phyloP scores from a whole-genome alignment of 139 green algal species.

The Chlamydomonas incerta region DNA sequence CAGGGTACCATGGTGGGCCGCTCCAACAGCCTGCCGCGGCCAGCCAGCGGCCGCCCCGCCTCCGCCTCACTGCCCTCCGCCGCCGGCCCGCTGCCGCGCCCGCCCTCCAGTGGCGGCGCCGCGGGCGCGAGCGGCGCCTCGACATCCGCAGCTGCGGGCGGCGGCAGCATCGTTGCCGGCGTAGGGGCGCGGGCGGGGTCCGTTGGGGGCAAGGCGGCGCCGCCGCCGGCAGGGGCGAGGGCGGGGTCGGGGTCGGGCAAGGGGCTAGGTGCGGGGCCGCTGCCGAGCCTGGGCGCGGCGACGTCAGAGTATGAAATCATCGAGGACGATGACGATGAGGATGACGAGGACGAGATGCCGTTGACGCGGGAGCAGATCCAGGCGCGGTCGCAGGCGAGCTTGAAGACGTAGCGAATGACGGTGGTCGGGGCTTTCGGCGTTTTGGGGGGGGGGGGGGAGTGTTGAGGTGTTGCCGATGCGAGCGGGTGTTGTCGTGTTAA shows the following conservation, averaged over 20 bases:
- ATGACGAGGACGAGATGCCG: constrained; percentile 51
- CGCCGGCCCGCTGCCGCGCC: background rate
- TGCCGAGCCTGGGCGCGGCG: too few species aligned
- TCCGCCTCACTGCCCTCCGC: background rate
- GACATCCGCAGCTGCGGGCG: too few species aligned
- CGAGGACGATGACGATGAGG: constrained; percentile 26
- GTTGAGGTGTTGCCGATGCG: too few species aligned
- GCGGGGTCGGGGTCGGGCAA: background rate
- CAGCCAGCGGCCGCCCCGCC: background rate
- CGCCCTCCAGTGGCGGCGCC: background rate
- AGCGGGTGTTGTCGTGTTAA: too few species aligned
- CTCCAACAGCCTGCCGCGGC: background rate
- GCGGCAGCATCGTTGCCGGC: too few species aligned
- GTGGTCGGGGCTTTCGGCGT: too few species aligned
- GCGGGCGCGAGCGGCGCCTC: too few species aligned
- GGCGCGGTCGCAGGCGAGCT: background rate
- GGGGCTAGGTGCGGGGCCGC: too few species aligned
- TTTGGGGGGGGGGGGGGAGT: too few species aligned
- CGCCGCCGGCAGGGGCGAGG: background rate
- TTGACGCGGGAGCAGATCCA: constrained; percentile 57
- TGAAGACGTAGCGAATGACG: too few species aligned
- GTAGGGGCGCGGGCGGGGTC: background rate
- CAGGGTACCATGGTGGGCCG: constrained; percentile 38
- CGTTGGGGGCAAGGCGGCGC: background rate
- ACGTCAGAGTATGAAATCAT: constrained; percentile 10